These are phyloP conservation scores for Penicillium psychrosexuale DNA, from an alignment of 2,329 filamentous ascomycete species.

Conservation along the genomic window DNA sequence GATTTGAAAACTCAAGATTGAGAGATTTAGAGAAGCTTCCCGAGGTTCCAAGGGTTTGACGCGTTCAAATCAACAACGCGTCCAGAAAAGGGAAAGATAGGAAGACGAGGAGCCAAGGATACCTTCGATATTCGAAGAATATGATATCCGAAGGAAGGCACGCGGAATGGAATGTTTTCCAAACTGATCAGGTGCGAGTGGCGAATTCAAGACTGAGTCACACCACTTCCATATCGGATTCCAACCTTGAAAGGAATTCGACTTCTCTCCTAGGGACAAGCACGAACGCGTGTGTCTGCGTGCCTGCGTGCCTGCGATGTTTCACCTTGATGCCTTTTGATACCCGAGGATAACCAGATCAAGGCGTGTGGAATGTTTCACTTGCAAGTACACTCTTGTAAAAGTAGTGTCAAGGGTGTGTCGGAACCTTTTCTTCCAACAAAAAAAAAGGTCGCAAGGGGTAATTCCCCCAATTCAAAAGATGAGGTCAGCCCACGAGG, in stretches of 20 bases:
- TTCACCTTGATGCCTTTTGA: neutral
- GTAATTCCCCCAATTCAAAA: conserved; percentile 17
- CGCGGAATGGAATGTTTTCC: conserved; percentile 3
- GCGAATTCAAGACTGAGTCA: conserved; percentile 4
- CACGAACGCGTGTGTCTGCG: neutral
- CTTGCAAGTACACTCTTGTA: neutral
- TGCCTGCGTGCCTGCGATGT: neutral
- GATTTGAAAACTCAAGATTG: neutral
- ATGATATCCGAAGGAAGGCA: neutral
- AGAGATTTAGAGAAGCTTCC: neutral
- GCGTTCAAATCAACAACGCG: conserved; percentile 2
- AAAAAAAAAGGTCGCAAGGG: conserved; percentile 16
- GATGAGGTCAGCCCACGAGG: conserved; percentile 20
- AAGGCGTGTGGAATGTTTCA: conserved; percentile 15
- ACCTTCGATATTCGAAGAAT: neutral
- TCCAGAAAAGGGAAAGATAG: neutral
- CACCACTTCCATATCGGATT: conserved; percentile 6
- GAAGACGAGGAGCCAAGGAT: conserved; percentile 2
- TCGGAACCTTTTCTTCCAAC: neutral
- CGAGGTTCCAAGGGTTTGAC: neutral
- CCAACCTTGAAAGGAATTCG: neutral
- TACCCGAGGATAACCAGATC: neutral
- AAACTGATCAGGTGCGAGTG: conserved; percentile 1
- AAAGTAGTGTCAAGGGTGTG: neutral
- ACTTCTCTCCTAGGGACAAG: neutral